Evolutionary conservation across 208 protist genomes (phyloP), one percentile per base, ranked within the genome.

Genomic region (Acanthamoeba royreba): DNA sequence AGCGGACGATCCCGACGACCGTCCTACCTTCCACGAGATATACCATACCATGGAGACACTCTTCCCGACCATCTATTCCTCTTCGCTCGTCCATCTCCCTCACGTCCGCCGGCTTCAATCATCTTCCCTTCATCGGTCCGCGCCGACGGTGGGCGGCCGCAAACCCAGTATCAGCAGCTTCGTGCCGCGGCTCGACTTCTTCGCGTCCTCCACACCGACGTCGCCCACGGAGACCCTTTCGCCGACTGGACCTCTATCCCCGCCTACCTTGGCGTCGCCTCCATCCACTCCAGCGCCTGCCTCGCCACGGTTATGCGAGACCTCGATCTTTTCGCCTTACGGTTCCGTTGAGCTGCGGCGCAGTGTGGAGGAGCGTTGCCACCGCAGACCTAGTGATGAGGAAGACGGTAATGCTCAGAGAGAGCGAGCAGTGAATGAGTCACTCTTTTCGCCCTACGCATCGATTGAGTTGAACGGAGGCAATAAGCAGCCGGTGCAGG

Each of bases 11-110:
- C 86, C 86, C 7, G 86, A 92, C 11, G 22, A 47, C 11, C 86
- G 86, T 40, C 86, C 86, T 22, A 38, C 86, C 47, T 92, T 92
- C 58, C 17, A 66, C 40, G 58, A 92, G 58, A 66, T 92, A n/a
- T 92, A 88, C 81, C 52, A 9, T 19, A 55, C 49, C 49, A 9
- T 55, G 13, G 49, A 55, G 13, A 19, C 49, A 9, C 49, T 55
- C 49, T 55, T 55, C 49, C 49, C 49, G 13, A 55, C 49, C 49
- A 55, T 55, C 49, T 55, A 55, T 19, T 9, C 49, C 49, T 55
- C 49, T 9, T 9, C 49, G 13, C 13, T 55, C 13, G 49, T 55
- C 49, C 13, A 55, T 19, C 49, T 55, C 49, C 49, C n/a, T n/a
- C n/a, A n/a, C n/a, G n/a, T n/a, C n/a, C n/a, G n/a, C n/a, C n/a